Evolutionary conservation across 257 asterid genomes (phyloP).

Genomic region (Craterostigma plantagineum): DNA sequence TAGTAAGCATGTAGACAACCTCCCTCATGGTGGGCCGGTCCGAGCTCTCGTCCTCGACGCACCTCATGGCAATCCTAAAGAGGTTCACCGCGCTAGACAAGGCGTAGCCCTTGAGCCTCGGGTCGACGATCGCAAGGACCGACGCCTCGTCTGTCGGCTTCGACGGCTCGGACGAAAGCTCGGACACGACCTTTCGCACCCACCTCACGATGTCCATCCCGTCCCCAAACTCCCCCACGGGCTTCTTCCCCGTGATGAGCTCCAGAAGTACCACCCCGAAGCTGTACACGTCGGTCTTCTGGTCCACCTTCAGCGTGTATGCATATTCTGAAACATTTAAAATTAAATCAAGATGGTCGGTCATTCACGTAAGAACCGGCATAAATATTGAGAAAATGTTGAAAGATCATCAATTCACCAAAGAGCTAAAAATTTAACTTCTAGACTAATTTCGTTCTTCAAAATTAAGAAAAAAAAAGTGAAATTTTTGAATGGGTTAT

Average conservation of each 20-base stretch:
- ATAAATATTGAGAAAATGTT: too few relatives aligned
- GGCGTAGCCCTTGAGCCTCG: constrained; percentile 46
- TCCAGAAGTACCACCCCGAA: constrained; percentile 79
- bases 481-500: too few relatives aligned
- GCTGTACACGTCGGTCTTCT: constrained; percentile 82
- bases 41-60: constrained; percentile 74
- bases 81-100: constrained; percentile 31
- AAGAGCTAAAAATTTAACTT: too few relatives aligned
- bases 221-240: constrained; percentile 83
- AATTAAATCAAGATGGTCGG: too few relatives aligned
- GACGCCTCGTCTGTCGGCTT: constrained; percentile 52
- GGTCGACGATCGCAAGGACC: constrained; percentile 55
- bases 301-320: constrained; percentile 68
- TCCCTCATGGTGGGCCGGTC: constrained; percentile 71
- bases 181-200: constrained; percentile 36
- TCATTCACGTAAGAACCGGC: too few relatives aligned
- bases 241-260: constrained; percentile 57
- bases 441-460: too few relatives aligned
- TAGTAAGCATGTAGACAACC: constrained; percentile 68
- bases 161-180: constrained; percentile 31
- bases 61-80: constrained; percentile 81
- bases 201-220: constrained; percentile 87
- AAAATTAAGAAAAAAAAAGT: too few relatives aligned
- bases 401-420: too few relatives aligned
- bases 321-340: constrained; percentile 53